Conservation (phyloP, 257 asterid species). For the Ocimum tenuiflorum region DNA sequence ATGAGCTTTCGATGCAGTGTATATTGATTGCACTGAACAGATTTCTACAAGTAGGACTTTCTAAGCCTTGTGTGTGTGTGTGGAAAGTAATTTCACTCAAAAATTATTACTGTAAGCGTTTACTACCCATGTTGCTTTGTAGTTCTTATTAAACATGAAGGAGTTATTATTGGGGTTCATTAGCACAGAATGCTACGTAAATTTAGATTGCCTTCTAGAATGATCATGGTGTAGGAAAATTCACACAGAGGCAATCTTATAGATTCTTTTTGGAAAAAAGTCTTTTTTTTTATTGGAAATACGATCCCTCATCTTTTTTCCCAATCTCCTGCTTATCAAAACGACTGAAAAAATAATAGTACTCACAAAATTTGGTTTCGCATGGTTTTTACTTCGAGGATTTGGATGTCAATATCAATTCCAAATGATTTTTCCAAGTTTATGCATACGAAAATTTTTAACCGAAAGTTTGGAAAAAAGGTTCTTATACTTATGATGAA, state of each 20-base stretch:
- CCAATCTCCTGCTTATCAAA: too few relatives aligned
- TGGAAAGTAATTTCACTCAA: background rate
- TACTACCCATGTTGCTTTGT: background rate
- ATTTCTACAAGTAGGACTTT: slow-evolving; percentile 63
- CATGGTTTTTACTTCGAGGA: too few relatives aligned
- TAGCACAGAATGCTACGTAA: too few relatives aligned
- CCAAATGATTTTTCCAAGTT: too few relatives aligned
- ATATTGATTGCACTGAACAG: slow-evolving; percentile 89
- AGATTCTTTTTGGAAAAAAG: too few relatives aligned
- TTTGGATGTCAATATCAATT: too few relatives aligned
- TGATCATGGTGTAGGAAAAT: background rate
- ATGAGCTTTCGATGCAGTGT: slow-evolving; percentile 96
- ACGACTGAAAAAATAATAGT: too few relatives aligned
- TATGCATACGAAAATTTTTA: too few relatives aligned
- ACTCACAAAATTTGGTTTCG: too few relatives aligned
- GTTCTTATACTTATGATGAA: background rate
- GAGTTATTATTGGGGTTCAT: background rate
- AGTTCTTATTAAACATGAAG: background rate
- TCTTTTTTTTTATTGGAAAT: too few relatives aligned
- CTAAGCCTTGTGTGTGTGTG: background rate
- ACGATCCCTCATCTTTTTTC: too few relatives aligned
- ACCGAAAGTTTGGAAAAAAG: background rate
- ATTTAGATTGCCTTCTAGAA: background rate
- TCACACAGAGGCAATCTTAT: too few relatives aligned
- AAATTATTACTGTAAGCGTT: background rate